Base-by-base conservation (phyloP, 2,329 filamentous ascomycete genomes). In the Cladosporium sp. region DNA sequence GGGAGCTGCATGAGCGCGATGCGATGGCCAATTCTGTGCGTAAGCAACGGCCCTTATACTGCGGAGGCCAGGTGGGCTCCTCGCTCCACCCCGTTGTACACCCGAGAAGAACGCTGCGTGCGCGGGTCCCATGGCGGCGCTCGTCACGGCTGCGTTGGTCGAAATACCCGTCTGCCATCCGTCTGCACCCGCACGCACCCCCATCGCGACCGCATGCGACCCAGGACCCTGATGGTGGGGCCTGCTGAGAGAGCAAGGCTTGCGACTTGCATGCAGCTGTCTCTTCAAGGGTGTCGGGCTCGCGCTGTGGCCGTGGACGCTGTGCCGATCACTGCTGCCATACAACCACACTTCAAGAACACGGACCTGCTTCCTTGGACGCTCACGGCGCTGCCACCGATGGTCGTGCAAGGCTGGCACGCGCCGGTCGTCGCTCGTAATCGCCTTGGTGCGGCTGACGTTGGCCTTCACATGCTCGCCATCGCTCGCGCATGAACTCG, bases 281-380 rank as follows among this genome's bases (percentile, higher is more conserved):
- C 45, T 28, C 22, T 28, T 28, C 22, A 28, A 28, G 22, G 22
- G 22, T 28, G 22, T 28, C 22, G 22, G 22, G 22, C 22, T 28
- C 22, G 22, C 7, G 22, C 22, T 28, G 22, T 28, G 22, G 22
- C 5, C 46, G 32, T 49, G 46, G 35, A 40, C 40, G 14, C 33
- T 28, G 28, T 50, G 48, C 48, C 48, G 48, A 50, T 50, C 48
- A 32, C 22, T 43, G 40, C 40, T 43, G 40, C 40, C 38, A 50
- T 49, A 43, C 14, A 32, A 37, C 46, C 37, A 49, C 46, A 22
- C 43, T 14, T 43, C 16, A 13, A 19, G 3, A 16, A 31, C 22
- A 38, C 38, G 46, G 46, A 49, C 38, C 37, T 49, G 46, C n/a
- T 10, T 35, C 13, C 40, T 28, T 16, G 11, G 40, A 19, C 44